A percentile compares a stretch with the other conserved stretches of the same genome.
Evolutionary conservation across 2,329 filamentous ascomycete genomes (phyloP).

Genomic region (Sporothrix pallida): DNA sequence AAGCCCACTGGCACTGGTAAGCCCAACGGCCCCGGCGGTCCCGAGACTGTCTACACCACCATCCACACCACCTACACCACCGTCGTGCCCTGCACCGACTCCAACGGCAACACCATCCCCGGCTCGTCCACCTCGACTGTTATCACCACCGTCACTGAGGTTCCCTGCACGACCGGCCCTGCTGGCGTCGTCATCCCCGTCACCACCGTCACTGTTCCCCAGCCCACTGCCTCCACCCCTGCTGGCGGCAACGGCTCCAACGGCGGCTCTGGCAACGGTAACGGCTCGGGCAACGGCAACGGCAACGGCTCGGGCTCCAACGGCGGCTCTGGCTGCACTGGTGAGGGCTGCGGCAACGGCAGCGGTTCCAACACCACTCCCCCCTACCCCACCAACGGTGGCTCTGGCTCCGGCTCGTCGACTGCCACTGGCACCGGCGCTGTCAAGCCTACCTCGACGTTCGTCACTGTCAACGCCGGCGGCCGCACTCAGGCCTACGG

Average conservation of each 20-base stretch:
- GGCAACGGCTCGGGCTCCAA: background rate
- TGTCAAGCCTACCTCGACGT: constrained; percentile 44
- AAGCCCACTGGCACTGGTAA: constrained; percentile 36
- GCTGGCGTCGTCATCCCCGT: constrained; percentile 38
- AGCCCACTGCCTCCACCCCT: constrained; percentile 39
- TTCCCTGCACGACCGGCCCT: constrained; percentile 49
- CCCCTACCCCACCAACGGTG: constrained; percentile 34
- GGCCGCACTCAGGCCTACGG: constrained; percentile 47
- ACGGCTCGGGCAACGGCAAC: background rate
- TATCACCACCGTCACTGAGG: constrained; percentile 55
- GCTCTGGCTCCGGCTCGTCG: constrained; percentile 39
- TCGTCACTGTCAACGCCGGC: constrained; percentile 49
- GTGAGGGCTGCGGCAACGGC: background rate
- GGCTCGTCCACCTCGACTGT: constrained; percentile 57
- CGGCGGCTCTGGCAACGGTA: constrained; percentile 33
- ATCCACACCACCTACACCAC: constrained; percentile 58
- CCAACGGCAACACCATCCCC: constrained; percentile 53
- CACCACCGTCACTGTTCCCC: constrained; percentile 47
- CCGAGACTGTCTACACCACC: constrained; percentile 50
- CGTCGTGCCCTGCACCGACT: constrained; percentile 56
- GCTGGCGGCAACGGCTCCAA: constrained; percentile 11
- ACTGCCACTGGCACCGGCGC: constrained; percentile 40
- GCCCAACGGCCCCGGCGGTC: background rate
- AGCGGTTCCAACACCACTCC: background rate
- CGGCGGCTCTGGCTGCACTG: background rate